Conservation (phyloP, 768 basidiomycete genomes). For the Suillus cothurnatus region DNA sequence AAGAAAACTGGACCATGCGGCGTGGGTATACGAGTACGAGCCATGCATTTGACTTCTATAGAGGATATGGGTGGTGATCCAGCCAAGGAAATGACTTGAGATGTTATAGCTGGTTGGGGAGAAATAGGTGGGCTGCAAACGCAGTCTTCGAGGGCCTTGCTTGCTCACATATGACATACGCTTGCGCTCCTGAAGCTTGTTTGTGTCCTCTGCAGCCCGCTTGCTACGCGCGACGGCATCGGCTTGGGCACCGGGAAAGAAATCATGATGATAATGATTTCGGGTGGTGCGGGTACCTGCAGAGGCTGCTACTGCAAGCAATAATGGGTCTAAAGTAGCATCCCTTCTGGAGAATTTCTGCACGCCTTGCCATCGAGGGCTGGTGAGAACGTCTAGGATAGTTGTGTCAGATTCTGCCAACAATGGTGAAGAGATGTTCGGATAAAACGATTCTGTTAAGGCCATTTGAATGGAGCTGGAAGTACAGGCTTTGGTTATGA, state of each 20-base stretch:
- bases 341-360: conserved; percentile 57
- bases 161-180: conserved; percentile 66
- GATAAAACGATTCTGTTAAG: conserved; percentile 28
- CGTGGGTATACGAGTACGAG: conserved; percentile 95
- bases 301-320: conserved; percentile 75
- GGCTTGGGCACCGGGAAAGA: conserved; percentile 50
- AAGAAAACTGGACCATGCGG: conserved; percentile 92
- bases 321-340: conserved; percentile 74
- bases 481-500: neutral
- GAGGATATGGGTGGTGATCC: conserved; percentile 5
- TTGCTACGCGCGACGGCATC: conserved; percentile 49
- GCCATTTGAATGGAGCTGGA: conserved; percentile 22
- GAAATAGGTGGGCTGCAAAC: conserved; percentile 36
- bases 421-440: conserved; percentile 28
- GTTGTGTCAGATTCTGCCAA: conserved; percentile 52
- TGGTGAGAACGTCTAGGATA: conserved; percentile 68
- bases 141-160: conserved; percentile 72
- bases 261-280: conserved; percentile 85
- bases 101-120: conserved; percentile 26
- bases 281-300: conserved; percentile 79
- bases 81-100: conserved; percentile 7
- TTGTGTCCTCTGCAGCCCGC: conserved; percentile 47
- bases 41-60: conserved; percentile 89
- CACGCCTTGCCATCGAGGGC: conserved; percentile 45
- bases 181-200: conserved; percentile 42